These are phyloP conservation scores for Triglochin maritima DNA, from an alignment of 106 monocot species.

Conservation along the genomic window DNA sequence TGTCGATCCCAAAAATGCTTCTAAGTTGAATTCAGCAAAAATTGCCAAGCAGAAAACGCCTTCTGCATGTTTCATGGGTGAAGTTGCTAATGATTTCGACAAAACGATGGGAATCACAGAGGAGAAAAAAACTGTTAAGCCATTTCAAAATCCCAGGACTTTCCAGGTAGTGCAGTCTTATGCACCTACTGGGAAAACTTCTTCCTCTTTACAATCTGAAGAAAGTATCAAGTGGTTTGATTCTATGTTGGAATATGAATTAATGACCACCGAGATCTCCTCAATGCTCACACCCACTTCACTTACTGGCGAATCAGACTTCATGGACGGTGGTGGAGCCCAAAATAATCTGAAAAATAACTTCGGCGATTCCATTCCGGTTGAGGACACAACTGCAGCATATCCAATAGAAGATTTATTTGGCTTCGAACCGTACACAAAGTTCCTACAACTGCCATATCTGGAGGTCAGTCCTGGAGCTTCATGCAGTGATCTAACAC, in stretches of 20 bases:
- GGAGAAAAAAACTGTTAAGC: too few relatives aligned
- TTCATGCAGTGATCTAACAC: constrained; percentile 15
- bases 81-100: neutral
- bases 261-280: constrained; percentile 27
- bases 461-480: constrained; percentile 16
- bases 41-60: neutral
- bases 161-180: neutral
- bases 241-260: constrained; percentile 8
- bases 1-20: neutral
- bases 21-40: neutral
- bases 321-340: neutral
- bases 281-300: constrained; percentile 2
- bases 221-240: neutral
- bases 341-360: constrained; percentile 35
- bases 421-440: constrained; percentile 30
- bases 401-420: constrained; percentile 34
- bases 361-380: constrained; percentile 4
- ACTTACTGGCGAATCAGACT: neutral
- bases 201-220: constrained; percentile 12
- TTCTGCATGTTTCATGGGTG: neutral
- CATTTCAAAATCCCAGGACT: neutral
- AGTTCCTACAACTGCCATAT: constrained; percentile 32
- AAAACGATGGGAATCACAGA: too few relatives aligned
- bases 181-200: constrained; percentile 3
- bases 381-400: constrained; percentile 8